A percentile compares a stretch with the other conserved stretches of the same genome.
Conservation (phyloP, 148 eudicot genomes). For the Chenopodium berlandieri region DNA sequence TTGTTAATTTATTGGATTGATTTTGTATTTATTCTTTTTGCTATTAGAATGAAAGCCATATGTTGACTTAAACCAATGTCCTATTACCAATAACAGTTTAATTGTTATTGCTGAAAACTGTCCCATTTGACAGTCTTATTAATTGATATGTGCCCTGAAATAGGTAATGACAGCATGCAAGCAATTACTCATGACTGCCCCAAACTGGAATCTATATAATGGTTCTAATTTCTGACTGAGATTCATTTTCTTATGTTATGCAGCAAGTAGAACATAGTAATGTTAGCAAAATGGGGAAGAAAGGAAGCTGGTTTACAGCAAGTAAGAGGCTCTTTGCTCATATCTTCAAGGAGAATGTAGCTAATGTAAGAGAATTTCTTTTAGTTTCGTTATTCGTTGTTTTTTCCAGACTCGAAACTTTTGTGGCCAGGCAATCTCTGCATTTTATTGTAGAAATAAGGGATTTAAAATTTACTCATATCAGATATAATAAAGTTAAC, state of each 20-base stretch:
- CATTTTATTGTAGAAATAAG: background rate
- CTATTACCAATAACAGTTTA: constrained; percentile 67
- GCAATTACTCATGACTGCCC: constrained; percentile 60
- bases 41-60: constrained; percentile 41
- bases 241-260: constrained; percentile 9
- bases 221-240: background rate
- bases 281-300: constrained; percentile 92
- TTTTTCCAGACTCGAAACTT: background rate
- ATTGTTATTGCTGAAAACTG: constrained; percentile 63
- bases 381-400: background rate
- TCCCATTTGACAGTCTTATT: constrained; percentile 58
- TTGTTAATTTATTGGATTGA: too few species aligned
- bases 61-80: constrained; percentile 69
- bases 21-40: too few species aligned
- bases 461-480: background rate
- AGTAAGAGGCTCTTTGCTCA: constrained; percentile 74
- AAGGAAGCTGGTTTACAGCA: constrained; percentile 98
- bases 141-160: constrained; percentile 63
- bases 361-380: constrained; percentile 50
- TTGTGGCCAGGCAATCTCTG: background rate
- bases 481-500: too few species aligned
- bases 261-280: constrained; percentile 50
- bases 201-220: constrained; percentile 49
- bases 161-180: constrained; percentile 61
- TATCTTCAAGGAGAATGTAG: constrained; percentile 71